phyloP scores from a whole-genome alignment of 176 grass and related monocot genomes.

The Themeda triandra region DNA sequence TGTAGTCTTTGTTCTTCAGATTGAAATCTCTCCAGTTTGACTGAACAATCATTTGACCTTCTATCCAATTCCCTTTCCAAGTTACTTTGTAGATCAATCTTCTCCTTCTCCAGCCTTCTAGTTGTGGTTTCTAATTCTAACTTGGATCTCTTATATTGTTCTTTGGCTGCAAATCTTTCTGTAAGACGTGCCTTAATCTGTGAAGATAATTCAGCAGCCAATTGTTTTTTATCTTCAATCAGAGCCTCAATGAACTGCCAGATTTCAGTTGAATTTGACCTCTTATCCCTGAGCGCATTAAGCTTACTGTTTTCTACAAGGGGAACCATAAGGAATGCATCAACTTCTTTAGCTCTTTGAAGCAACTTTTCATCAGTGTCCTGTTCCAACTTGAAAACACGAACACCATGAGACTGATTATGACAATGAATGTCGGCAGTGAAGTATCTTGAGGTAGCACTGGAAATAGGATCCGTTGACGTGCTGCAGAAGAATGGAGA shows the following conservation, averaged over 20 bases:
- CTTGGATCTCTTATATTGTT: conserved; percentile 46
- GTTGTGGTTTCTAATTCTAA: conserved; percentile 50
- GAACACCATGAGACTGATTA: not conserved
- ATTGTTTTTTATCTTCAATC: conserved; percentile 54
- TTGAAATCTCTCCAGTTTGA: conserved; percentile 52
- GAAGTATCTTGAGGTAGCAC: conserved; percentile 11
- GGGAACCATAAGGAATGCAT: conserved; percentile 29
- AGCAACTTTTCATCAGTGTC: conserved; percentile 66
- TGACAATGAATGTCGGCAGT: not conserved
- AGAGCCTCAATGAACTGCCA: conserved; percentile 44
- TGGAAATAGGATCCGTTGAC: conserved; percentile 8
- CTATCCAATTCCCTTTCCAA: conserved; percentile 70
- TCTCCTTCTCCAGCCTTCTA: conserved; percentile 65
- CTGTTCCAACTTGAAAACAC: conserved; percentile 30
- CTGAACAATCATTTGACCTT: conserved; percentile 65
- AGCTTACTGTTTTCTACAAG: conserved; percentile 34
- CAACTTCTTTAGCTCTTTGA: conserved; percentile 51
- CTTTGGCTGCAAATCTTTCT: conserved; percentile 61
- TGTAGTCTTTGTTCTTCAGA: conserved; percentile 69
- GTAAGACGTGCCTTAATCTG: conserved; percentile 62
- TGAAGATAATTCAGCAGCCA: conserved; percentile 54
- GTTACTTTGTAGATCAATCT: conserved; percentile 44
- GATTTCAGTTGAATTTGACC: conserved; percentile 31
- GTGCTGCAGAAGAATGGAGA: conserved; percentile 7
- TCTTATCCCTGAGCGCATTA: conserved; percentile 31